Percentiles rank a stretch among this genome's conserved stretches.
phyloP scores from a whole-genome alignment of 306 rosid genomes.

The Trichosanthes truncata region DNA sequence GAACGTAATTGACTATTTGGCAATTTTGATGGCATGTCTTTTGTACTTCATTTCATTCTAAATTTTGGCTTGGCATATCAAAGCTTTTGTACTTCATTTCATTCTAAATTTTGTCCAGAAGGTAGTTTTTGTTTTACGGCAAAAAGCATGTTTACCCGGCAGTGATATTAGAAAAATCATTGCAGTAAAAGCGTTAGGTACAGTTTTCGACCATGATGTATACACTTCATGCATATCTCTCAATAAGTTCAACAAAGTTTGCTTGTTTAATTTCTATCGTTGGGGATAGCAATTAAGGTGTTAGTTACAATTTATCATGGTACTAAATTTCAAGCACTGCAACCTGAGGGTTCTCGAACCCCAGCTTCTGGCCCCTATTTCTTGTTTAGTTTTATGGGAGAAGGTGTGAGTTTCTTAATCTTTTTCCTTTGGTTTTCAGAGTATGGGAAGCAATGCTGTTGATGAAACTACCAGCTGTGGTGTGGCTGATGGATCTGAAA shows the following conservation, averaged over 20 bases:
- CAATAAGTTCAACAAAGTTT: not conserved
- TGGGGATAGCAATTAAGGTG: not conserved
- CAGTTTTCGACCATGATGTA: not conserved
- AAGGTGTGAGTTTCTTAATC: not conserved
- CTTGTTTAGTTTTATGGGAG: not conserved
- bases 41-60: not conserved
- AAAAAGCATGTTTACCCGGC: not conserved
- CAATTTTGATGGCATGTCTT: not conserved
- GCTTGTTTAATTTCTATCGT: not conserved
- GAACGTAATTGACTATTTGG: not conserved
- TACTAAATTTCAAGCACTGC: not conserved
- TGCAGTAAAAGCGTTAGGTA: not conserved
- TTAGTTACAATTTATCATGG: not conserved
- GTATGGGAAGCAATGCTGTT: conserved; percentile 54
- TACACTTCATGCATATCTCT: not conserved
- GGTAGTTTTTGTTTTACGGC: not conserved
- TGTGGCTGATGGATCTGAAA: conserved; percentile 50
- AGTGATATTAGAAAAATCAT: not conserved
- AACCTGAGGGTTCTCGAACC: not conserved
- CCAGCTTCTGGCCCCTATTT: not conserved
- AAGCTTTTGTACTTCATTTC: not conserved
- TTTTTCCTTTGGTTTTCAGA: conserved; percentile 1
- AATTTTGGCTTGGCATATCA: not conserved
- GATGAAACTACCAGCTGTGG: conserved; percentile 24
- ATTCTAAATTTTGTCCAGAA: not conserved